Percentiles rank a stretch among this genome's conserved stretches.
Evolutionary conservation across 2,329 filamentous ascomycete genomes (phyloP).

Genomic region (Hypoxylon sp.): DNA sequence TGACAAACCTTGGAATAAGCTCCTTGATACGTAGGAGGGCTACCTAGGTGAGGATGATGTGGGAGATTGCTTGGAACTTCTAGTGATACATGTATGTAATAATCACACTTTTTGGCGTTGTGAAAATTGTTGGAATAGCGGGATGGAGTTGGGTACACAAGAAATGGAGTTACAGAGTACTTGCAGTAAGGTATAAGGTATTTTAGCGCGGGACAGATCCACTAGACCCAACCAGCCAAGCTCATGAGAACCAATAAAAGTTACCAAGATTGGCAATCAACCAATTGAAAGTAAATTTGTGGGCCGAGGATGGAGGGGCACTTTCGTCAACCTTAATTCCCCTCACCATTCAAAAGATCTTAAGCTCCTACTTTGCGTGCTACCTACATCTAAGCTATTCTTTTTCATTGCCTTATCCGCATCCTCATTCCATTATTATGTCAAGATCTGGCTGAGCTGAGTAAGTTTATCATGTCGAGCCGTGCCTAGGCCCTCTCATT

Average conservation of each 20-base stretch:
- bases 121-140: slow-evolving; percentile 19
- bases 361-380: slow-evolving; percentile 32
- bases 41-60: background rate
- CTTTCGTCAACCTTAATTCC: slow-evolving; percentile 43
- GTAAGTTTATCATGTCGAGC: slow-evolving; percentile 33
- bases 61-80: slow-evolving; percentile 6
- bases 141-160: slow-evolving; percentile 12
- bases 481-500: slow-evolving; percentile 21
- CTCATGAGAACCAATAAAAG: slow-evolving; percentile 31
- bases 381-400: slow-evolving; percentile 26
- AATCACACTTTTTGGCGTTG: slow-evolving; percentile 3
- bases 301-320: slow-evolving; percentile 44
- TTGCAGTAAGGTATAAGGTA: slow-evolving; percentile 21
- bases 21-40: slow-evolving; percentile 15
- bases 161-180: slow-evolving; percentile 9
- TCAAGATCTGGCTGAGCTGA: slow-evolving; percentile 37
- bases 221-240: slow-evolving; percentile 26
- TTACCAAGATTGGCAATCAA: slow-evolving; percentile 23
- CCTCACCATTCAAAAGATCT: slow-evolving; percentile 44
- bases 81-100: slow-evolving; percentile 13
- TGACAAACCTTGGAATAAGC: background rate
- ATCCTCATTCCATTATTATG: slow-evolving; percentile 28
- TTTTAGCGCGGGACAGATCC: slow-evolving; percentile 27
- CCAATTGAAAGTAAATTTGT: slow-evolving; percentile 32
- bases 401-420: slow-evolving; percentile 26